Base-by-base conservation (phyloP, 148 eudicot species). In the Persicaria maculosa region DNA sequence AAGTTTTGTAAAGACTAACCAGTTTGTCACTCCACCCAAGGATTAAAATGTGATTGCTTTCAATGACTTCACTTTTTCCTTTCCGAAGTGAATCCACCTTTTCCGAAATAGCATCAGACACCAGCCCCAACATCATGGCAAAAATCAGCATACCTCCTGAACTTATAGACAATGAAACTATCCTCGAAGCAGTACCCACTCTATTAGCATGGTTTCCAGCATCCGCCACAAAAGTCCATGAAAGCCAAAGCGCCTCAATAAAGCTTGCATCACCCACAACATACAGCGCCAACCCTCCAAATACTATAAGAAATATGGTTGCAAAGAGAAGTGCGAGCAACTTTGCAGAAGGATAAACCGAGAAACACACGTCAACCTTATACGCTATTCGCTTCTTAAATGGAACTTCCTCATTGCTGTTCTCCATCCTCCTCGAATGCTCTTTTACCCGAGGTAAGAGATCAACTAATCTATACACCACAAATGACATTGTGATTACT, bases 1-100 rank as follows among this genome's bases (percentile, higher is more conserved):
- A 45, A 3, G 50, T 9, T 7, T 9, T 44, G 48, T 7, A 45
- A 54, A 50, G 76, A 47, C 77, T 84, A 81, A 93, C 98, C 93
- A 93, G 82, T 81, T 91, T 93, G 80, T 93, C 95, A 85, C 98
- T 93, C 98, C 97, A 93, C 44, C 97, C 98, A 81, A 93, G 98
- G 80, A 93, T 84, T 57, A 93, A 83, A 19, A 91, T 86, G 70
- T 93, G 98, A 79, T 91, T 87, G 74, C 85, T 91, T 76, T 93
- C 98, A 72, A 93, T 93, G 69, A 93, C 97, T 86, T 93, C 98
- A 77, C 98, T 91, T 85, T 90, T 93, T 67, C 98, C 98, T 83
- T 93, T 93, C 50, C 98, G 85, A 77, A 93, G 77, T 25, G 98
- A 93, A 79, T 93, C 98, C 71, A 93, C 93, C 81, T 91, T 93